Conservation (phyloP, 2,329 filamentous ascomycete genomes). For the Xylariaceae sp. region DNA sequence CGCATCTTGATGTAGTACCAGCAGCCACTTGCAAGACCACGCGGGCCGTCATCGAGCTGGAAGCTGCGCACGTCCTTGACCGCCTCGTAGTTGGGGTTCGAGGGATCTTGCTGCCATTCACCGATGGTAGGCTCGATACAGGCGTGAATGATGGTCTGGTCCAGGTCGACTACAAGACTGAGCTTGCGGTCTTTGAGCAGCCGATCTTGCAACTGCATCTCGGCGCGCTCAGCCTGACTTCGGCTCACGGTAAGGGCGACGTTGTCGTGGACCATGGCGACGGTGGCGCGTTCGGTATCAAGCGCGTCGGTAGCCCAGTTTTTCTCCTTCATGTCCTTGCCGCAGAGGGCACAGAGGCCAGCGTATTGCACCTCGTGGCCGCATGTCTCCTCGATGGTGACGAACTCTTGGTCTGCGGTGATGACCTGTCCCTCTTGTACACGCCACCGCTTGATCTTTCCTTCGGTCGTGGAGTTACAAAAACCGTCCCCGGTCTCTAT, state of each 20-base stretch:
- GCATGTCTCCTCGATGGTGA: constrained; percentile 86
- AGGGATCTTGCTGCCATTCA: constrained; percentile 86
- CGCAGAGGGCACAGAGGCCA: constrained; percentile 85
- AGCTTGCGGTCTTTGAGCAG: constrained; percentile 77
- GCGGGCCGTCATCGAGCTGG: constrained; percentile 81
- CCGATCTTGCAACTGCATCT: constrained; percentile 80
- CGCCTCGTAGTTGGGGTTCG: constrained; percentile 85
- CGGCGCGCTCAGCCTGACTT: constrained; percentile 71
- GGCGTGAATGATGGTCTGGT: constrained; percentile 97
- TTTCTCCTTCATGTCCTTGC: constrained; percentile 90
- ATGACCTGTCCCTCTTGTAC: constrained; percentile 64
- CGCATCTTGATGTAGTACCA: constrained; percentile 99
- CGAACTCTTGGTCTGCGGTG: constrained; percentile 49
- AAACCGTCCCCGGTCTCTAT: constrained; percentile 66
- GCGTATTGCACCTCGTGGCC: constrained; percentile 86
- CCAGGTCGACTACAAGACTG: constrained; percentile 90
- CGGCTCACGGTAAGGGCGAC: constrained; percentile 79
- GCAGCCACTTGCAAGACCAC: constrained; percentile 63
- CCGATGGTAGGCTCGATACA: constrained; percentile 94
- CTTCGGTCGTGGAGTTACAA: constrained; percentile 81
- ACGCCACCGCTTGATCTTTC: constrained; percentile 70
- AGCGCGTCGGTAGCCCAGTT: constrained; percentile 75
- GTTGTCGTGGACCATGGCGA: constrained; percentile 94
- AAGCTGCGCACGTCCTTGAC: constrained; percentile 86
- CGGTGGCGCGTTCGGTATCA: constrained; percentile 80